phyloP scores from a whole-genome alignment of 306 rosid species.

The Medicago ruthenica region DNA sequence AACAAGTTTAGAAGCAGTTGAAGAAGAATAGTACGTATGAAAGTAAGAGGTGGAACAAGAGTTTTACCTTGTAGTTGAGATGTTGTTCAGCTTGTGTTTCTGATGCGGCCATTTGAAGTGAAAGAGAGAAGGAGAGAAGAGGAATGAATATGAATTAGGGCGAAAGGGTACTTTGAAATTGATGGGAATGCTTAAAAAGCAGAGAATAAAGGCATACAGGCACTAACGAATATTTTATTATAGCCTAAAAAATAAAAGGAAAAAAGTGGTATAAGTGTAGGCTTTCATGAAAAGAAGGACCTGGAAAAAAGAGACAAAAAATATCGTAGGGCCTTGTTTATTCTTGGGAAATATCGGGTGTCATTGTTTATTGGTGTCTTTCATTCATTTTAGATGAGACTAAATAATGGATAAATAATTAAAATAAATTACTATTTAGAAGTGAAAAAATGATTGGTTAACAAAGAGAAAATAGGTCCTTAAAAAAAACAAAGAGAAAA shows the following conservation, averaged over 20 bases:
- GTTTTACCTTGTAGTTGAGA: slow-evolving; percentile 64
- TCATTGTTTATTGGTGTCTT: too few relatives aligned
- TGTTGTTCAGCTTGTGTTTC: slow-evolving; percentile 55
- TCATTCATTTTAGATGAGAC: too few relatives aligned
- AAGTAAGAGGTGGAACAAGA: slow-evolving; percentile 4
- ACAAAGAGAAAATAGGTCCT: too few relatives aligned
- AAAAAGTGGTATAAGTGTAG: not conserved
- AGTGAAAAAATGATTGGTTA: too few relatives aligned
- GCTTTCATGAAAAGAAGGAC: slow-evolving; percentile 46
- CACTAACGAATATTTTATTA: slow-evolving; percentile 26
- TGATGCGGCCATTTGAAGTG: slow-evolving; percentile 61
- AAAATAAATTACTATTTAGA: too few relatives aligned
- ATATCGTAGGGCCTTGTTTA: too few relatives aligned
- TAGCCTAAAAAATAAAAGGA: not conserved
- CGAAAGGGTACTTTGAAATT: slow-evolving; percentile 30
- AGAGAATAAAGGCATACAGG: slow-evolving; percentile 37
- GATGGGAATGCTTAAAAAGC: slow-evolving; percentile 41
- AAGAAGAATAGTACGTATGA: too few relatives aligned
- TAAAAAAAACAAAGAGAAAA: too few relatives aligned
- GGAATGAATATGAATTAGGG: slow-evolving; percentile 10
- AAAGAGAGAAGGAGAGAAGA: slow-evolving; percentile 30
- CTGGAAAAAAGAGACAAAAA: slow-evolving; percentile 30
- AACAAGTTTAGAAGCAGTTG: slow-evolving; percentile 18
- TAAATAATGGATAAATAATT: too few relatives aligned
- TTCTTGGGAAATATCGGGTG: too few relatives aligned